Conservation (phyloP, 2,329 filamentous ascomycete species). For the Rhytidhysteron rufulum region DNA sequence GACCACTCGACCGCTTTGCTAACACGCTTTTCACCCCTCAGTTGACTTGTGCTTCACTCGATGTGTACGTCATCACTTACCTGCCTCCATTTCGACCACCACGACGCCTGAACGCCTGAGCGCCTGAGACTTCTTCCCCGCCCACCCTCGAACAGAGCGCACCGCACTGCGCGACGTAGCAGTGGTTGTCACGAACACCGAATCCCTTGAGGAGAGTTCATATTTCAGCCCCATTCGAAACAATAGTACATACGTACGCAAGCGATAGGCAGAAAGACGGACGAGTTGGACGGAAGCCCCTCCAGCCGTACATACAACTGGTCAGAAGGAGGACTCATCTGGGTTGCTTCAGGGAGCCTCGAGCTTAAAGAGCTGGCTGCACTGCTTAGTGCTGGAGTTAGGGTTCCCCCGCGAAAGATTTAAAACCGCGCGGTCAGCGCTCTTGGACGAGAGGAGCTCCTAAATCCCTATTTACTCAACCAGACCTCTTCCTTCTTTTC, state of each 20-base stretch:
- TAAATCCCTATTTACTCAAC: slow-evolving; percentile 2
- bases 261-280: not conserved
- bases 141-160: no score
- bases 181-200: not conserved
- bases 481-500: not conserved
- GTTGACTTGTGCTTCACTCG: not conserved
- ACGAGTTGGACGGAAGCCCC: not conserved
- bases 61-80: not conserved
- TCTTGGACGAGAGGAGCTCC: slow-evolving; percentile 13
- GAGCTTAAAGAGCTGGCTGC: not conserved
- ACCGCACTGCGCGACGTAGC: not conserved
- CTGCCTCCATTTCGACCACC: not conserved
- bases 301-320: not conserved
- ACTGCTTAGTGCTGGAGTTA: slow-evolving; percentile 25
- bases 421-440: slow-evolving; percentile 21
- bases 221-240: no score
- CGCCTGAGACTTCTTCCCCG: not conserved
- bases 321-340: not conserved
- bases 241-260: no score
- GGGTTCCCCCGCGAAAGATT: slow-evolving; percentile 20
- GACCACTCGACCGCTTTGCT: not conserved
- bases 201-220: not conserved
- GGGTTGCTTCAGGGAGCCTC: not conserved
- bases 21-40: not conserved
- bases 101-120: not conserved